A percentile compares a stretch with the other conserved stretches of the same genome.
Evolutionary conservation across 1,284 basidiomycete species (phyloP).

Genomic region (Trichosporon sp.): DNA sequence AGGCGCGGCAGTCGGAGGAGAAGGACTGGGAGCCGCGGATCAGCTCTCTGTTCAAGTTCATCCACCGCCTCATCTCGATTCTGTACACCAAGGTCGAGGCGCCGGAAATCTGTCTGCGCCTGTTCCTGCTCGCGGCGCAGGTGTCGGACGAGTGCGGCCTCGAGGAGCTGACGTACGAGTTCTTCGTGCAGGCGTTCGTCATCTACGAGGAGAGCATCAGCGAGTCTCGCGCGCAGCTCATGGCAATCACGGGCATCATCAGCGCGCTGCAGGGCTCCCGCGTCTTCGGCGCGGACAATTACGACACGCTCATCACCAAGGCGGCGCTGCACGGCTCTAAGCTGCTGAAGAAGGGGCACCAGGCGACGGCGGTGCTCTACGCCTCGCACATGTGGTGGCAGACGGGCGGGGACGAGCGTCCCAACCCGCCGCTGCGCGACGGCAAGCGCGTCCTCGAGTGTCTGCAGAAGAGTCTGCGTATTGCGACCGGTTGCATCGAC

Average conservation of each 20-base stretch:
- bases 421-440: constrained; percentile 72
- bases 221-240: constrained; percentile 85
- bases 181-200: constrained; percentile 92
- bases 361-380: constrained; percentile 87
- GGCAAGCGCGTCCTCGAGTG: constrained; percentile 94
- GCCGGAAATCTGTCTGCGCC: constrained; percentile 80
- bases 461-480: constrained; percentile 87
- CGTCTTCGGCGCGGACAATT: constrained; percentile 87
- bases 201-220: constrained; percentile 95
- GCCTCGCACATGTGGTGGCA: constrained; percentile 98
- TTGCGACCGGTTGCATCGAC: constrained; percentile 90
- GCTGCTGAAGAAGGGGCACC: constrained; percentile 92
- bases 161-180: constrained; percentile 90
- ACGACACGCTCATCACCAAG: constrained; percentile 93
- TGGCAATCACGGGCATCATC: constrained; percentile 90
- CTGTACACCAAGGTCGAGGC: constrained; percentile 89
- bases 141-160: constrained; percentile 89
- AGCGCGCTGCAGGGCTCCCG: constrained; percentile 78
- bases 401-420: constrained; percentile 60
- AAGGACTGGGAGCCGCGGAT: constrained; percentile 80
- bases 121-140: constrained; percentile 92
- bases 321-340: constrained; percentile 91
- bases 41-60: constrained; percentile 82
- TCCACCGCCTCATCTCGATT: constrained; percentile 85
- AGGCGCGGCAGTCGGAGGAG: constrained; percentile 67